A percentile compares a stretch with the other conserved stretches of the same genome.
These are phyloP conservation scores for Kalmusia sp. DNA, from an alignment of 2,329 filamentous ascomycete species.

Conservation along the genomic window DNA sequence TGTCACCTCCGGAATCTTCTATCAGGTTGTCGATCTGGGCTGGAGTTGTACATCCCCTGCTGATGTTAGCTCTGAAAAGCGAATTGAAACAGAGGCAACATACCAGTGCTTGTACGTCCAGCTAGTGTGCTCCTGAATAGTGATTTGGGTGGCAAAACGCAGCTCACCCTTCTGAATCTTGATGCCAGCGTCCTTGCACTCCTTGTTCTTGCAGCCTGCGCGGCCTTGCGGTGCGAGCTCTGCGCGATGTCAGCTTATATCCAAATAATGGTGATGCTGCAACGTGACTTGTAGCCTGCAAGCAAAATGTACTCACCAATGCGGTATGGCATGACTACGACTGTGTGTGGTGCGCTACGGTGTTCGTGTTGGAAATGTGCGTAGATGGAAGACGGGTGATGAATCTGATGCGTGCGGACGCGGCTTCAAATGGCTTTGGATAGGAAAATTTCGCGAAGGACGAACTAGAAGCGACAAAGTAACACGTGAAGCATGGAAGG, in stretches of 20 bases:
- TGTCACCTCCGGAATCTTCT: conserved; percentile 63
- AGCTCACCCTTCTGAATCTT: conserved; percentile 78
- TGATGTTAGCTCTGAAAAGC: conserved; percentile 15
- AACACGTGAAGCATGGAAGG: no score
- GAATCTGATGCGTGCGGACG: not conserved
- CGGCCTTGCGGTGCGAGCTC: conserved; percentile 75
- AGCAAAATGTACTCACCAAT: conserved; percentile 17
- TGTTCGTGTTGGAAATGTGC: conserved; percentile 8
- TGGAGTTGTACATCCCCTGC: conserved; percentile 88
- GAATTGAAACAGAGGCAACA: conserved; percentile 27
- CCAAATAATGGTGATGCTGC: no score
- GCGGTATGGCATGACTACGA: conserved; percentile 22
- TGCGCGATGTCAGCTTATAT: conserved; percentile 46
- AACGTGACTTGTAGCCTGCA: no score
- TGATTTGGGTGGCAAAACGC: conserved; percentile 77
- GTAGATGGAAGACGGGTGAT: not conserved
- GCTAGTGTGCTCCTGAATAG: conserved; percentile 64
- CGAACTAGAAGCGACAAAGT: no score
- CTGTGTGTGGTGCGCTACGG: not conserved
- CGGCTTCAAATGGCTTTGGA: not conserved
- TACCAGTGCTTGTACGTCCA: conserved; percentile 91
- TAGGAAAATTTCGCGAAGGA: no score
- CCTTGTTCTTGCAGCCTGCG: conserved; percentile 73
- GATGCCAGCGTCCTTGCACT: conserved; percentile 72
- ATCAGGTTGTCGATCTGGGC: conserved; percentile 72